Base-by-base conservation (phyloP, 768 basidiomycete species). In the Boletus insuetus region DNA sequence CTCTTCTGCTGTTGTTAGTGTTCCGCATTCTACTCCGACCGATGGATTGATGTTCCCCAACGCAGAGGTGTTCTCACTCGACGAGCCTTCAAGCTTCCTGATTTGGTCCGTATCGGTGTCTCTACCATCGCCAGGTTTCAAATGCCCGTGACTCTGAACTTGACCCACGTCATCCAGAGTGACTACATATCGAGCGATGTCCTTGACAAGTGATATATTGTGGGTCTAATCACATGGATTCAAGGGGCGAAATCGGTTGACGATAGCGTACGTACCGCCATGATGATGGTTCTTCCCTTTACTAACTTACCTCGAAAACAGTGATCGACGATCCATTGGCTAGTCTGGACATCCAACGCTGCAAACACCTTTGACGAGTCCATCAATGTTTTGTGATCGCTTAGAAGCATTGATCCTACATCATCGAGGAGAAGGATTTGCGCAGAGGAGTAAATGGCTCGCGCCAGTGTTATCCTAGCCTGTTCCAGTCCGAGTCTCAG, bases 341-440 rank as follows among this genome's bases (percentile, higher is more conserved):
- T 72, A 4, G 82, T 83, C 48, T 80, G 75, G 8, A 80, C 77
- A 59, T 86, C 85, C 19, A 86, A 68, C 1, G 85, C 84, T 20
- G 82, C 83, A 17, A 86, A 71, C 43, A 78, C 46, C 60, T 63
- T 26, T 39, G 19, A 19, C 24, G n/a, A 5, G 13, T 6, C 14
- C 22, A 34, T 48, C 22, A 56, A 32, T 58, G 3, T 9, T 4
- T 24, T 31, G 29, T 10, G 9, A 38, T 42, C 34, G 9, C 44
- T 44, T 10, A 4, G 16, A 35, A 10, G 11, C 6, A 24, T 43
- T 24, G 16, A 38, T 37, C 51, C 40, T 46, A 89, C 82, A 63
- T 91, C 89, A 62, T 93, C 90, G 35, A 91, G 72, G 13, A 93
- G 70, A 12, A 93, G 64, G 16, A 86, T 80, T 29, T 81, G 67